Percentiles rank a stretch among this genome's conserved stretches.
These are phyloP conservation scores for Phlyctochytrium bullatum DNA, from an alignment of 192 early-diverging fungal species.

Conservation along the genomic window DNA sequence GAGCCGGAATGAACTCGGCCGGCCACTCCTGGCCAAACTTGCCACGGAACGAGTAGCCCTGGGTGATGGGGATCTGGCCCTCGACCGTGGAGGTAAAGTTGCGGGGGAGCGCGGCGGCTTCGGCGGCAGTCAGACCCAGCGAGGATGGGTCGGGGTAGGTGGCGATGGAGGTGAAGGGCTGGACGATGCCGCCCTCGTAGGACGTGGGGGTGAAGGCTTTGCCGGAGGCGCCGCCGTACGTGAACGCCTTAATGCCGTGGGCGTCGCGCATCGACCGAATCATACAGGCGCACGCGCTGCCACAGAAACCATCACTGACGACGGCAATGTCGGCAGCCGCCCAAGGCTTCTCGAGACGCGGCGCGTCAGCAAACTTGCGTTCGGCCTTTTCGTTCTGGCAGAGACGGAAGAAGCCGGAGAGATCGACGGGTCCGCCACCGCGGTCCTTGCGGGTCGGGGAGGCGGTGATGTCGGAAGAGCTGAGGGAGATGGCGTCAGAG, in stretches of 20 bases:
- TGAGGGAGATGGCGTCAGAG: background rate
- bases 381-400: too few species aligned
- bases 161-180: too few species aligned
- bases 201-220: too few species aligned
- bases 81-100: too few species aligned
- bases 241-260: too few species aligned
- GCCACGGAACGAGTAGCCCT: background rate
- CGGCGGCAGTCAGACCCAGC: too few species aligned
- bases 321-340: background rate
- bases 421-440: background rate
- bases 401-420: background rate
- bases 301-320: slow-evolving; percentile 7
- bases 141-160: too few species aligned
- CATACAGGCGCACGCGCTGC: slow-evolving; percentile 1
- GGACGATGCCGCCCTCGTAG: too few species aligned
- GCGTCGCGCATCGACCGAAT: background rate
- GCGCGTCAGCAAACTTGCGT: background rate
- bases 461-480: background rate
- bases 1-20: background rate
- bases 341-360: background rate
- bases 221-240: too few species aligned
- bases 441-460: background rate
- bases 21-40: background rate
- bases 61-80: background rate
- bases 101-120: too few species aligned